Conservation (phyloP, 2,329 filamentous ascomycete genomes). For the Cadophora luteo-olivacea region DNA sequence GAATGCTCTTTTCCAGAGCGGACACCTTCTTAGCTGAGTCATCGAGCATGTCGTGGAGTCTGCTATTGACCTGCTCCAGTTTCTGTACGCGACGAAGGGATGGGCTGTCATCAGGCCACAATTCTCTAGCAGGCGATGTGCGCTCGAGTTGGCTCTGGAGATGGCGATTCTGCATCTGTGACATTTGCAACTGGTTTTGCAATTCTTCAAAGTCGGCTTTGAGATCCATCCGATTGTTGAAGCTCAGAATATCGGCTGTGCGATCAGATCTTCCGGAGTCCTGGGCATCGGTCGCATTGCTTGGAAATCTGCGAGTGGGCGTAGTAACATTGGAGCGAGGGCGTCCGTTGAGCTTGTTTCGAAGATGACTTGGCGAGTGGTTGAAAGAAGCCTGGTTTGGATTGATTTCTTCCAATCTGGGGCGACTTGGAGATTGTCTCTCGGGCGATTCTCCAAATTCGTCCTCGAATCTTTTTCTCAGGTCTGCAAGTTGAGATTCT, state of each 20-base stretch:
- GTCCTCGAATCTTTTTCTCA: slow-evolving; percentile 76
- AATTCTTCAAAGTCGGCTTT: slow-evolving; percentile 90
- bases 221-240: slow-evolving; percentile 89
- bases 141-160: slow-evolving; percentile 86
- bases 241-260: slow-evolving; percentile 81
- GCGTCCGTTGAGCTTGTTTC: slow-evolving; percentile 57
- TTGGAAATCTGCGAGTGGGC: slow-evolving; percentile 74
- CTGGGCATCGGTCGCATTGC: slow-evolving; percentile 65
- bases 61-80: slow-evolving; percentile 88
- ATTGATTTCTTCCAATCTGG: slow-evolving; percentile 86
- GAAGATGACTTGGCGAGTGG: slow-evolving; percentile 76
- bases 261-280: slow-evolving; percentile 86
- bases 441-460: slow-evolving; percentile 68
- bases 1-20: slow-evolving; percentile 83
- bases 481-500: slow-evolving; percentile 80
- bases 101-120: slow-evolving; percentile 75
- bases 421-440: slow-evolving; percentile 70
- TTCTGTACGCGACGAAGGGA: slow-evolving; percentile 85
- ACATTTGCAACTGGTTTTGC: slow-evolving; percentile 91
- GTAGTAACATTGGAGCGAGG: slow-evolving; percentile 79
- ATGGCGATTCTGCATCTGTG: slow-evolving; percentile 94
- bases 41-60: slow-evolving; percentile 92
- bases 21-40: slow-evolving; percentile 94
- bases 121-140: slow-evolving; percentile 64
- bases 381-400: slow-evolving; percentile 78